Percentiles rank a stretch among this genome's conserved stretches.
These are phyloP conservation scores for Ensete ventricosum DNA, from an alignment of 176 grass and related monocot species.

Conservation along the genomic window DNA sequence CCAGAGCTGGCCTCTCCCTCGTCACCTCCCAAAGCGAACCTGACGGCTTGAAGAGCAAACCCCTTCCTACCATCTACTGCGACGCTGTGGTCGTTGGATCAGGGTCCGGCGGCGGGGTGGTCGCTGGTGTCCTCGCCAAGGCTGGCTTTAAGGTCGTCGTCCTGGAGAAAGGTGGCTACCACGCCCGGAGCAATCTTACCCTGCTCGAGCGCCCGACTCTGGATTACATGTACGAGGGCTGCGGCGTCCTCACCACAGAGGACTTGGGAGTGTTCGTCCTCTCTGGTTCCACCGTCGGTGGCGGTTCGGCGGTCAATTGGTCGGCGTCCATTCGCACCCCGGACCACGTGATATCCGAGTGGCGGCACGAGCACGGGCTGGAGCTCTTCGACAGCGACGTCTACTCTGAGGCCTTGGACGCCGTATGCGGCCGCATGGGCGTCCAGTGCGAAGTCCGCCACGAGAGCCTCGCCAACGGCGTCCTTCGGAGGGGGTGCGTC, in stretches of 20 bases:
- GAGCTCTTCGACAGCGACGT: conserved; percentile 20
- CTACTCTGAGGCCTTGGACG: conserved; percentile 11
- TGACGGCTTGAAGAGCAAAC: no score
- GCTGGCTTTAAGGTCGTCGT: conserved; percentile 19
- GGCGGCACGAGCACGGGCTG: conserved; percentile 7
- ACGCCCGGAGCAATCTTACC: not conserved
- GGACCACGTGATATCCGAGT: conserved; percentile 21
- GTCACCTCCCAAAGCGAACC: not conserved
- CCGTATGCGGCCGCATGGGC: conserved; percentile 21
- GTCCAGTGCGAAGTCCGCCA: conserved; percentile 8
- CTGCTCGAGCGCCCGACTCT: conserved; percentile 15
- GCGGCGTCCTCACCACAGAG: conserved; percentile 3
- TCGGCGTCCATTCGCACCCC: conserved; percentile 23
- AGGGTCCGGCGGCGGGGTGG: conserved; percentile 11
- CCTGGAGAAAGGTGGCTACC: conserved; percentile 18
- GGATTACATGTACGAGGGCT: conserved; percentile 11
- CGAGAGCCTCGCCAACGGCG: not conserved
- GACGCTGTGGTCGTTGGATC: conserved; percentile 13
- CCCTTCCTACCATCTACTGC: not conserved
- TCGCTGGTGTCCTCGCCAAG: conserved; percentile 14
- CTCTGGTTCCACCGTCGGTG: conserved; percentile 14
- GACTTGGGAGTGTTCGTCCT: conserved; percentile 8
- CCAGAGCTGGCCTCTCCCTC: not conserved
- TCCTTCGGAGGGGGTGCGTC: conserved; percentile 9
- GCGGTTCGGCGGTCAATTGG: conserved; percentile 22